Percentiles rank a stretch among this genome's conserved stretches.
Conservation (phyloP, 495 filamentous ascomycete species). For the Astrothelium subdiscretum region DNA sequence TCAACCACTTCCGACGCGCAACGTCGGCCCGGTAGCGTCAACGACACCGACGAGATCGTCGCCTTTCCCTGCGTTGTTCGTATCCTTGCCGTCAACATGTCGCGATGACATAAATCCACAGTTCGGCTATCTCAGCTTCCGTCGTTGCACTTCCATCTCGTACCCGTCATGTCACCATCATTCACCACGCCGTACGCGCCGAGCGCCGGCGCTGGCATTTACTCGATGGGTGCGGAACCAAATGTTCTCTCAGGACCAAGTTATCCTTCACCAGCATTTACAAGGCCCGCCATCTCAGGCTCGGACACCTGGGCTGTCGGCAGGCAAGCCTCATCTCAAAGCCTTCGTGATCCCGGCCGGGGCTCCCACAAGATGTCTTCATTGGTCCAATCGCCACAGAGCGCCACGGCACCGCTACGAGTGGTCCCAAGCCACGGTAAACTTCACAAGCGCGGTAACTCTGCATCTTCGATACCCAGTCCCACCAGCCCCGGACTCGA, state of each 20-base stretch:
- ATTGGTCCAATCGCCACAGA: background rate
- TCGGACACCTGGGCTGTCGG: background rate
- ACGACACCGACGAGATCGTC: background rate
- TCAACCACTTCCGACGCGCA: background rate
- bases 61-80: background rate
- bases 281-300: background rate
- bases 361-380: background rate
- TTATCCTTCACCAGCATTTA: background rate
- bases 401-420: background rate
- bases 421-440: constrained; percentile 18
- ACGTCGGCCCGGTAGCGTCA: background rate
- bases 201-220: background rate
- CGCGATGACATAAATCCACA: background rate
- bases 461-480: constrained; percentile 22
- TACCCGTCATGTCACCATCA: background rate
- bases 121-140: background rate
- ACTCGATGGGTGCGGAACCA: background rate
- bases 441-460: constrained; percentile 30
- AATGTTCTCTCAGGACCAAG: background rate
- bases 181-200: background rate
- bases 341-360: background rate
- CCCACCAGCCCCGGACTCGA: constrained; percentile 7
- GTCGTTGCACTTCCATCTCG: background rate
- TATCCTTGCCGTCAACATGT: background rate
- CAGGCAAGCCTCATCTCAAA: background rate